Base-by-base conservation (phyloP, 1,139 yeast species). In the Candida tropicalis region DNA sequence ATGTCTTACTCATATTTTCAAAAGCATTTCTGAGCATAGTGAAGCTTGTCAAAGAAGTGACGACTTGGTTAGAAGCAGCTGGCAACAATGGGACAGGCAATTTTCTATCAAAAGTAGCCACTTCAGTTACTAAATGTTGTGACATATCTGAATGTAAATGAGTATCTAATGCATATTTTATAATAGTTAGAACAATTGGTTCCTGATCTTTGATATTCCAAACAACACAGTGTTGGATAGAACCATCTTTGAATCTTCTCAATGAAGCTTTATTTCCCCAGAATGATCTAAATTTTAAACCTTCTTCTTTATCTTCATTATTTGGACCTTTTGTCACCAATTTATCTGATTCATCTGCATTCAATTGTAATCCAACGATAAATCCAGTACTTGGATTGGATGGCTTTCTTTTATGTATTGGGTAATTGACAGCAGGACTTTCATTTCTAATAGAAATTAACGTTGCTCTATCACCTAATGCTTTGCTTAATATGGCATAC, bases 231-330 rank as follows among this genome's bases (percentile, higher is more conserved):
- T 93, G 95, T 50, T 81, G 83, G 49, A 95, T 89, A 3, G 84
- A 73, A 25, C 98, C 98, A 62, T 91, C 96, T 59, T 84, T 85
- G 67, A 91, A 95, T 60, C 95, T 79, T 69, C 99, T 81, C 47
- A 93, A 73, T 12, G 95, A 89, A 0, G 96, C 83, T 54, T 80
- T 84, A 11, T 77, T 60, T 3, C 98, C 98, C 99, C 99, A 95
- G 59, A 93, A 91, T 4, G 81, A 70, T 53, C 88, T 79, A 68
- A 95, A 93, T 43, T 76, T 73, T 7, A 70, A 60, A 5, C 84
- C 82, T 25, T 76, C 82, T 38, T 79, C 82, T 24, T 71, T 73
- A 35, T 76, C 80, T 39, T 79, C 80, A 40, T 81, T 79, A 44
- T 78, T 79, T 3, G 98, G 97, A 2, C 98, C 99, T 56, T 81